Percentiles rank a stretch among this genome's conserved stretches.
phyloP scores from a whole-genome alignment of 2,329 filamentous ascomycete genomes.

The Ramichloridium luteum region DNA sequence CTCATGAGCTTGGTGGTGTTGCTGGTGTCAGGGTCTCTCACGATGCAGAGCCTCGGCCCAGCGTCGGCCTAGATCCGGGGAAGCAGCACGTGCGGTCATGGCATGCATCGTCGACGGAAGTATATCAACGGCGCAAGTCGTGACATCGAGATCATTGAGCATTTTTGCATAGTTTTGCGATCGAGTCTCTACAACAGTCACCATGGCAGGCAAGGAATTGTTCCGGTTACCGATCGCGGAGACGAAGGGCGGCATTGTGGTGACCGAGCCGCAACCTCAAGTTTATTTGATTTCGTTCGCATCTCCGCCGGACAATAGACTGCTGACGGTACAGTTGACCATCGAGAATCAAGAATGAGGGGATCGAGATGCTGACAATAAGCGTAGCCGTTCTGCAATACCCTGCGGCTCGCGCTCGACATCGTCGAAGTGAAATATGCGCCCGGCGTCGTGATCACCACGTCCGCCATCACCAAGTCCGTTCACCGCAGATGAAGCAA shows the following conservation, averaged over 20 bases:
- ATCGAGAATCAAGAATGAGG: neutral
- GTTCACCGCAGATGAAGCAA: conserved; percentile 56
- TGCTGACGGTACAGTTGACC: conserved; percentile 41
- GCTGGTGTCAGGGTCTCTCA: too few relatives aligned
- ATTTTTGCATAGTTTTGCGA: too few relatives aligned
- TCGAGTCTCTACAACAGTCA: too few relatives aligned
- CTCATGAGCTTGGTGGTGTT: too few relatives aligned
- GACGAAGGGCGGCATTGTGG: conserved; percentile 39
- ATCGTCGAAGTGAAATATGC: conserved; percentile 56
- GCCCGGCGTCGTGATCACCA: conserved; percentile 66
- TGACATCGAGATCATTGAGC: too few relatives aligned
- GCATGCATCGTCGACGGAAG: too few relatives aligned
- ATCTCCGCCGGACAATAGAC: conserved; percentile 63
- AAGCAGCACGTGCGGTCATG: too few relatives aligned
- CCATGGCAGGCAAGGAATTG: neutral
- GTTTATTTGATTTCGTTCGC: conserved; percentile 64
- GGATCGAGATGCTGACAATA: conserved; percentile 1
- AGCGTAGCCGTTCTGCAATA: conserved; percentile 44
- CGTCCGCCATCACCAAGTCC: conserved; percentile 58
- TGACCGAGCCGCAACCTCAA: conserved; percentile 46
- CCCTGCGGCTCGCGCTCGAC: conserved; percentile 60
- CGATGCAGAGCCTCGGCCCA: too few relatives aligned
- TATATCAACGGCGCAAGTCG: too few relatives aligned
- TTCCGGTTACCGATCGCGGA: conserved; percentile 14
- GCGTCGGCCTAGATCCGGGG: too few relatives aligned